phyloP scores from a whole-genome alignment of 257 asterid genomes.

The Petrea volubilis region DNA sequence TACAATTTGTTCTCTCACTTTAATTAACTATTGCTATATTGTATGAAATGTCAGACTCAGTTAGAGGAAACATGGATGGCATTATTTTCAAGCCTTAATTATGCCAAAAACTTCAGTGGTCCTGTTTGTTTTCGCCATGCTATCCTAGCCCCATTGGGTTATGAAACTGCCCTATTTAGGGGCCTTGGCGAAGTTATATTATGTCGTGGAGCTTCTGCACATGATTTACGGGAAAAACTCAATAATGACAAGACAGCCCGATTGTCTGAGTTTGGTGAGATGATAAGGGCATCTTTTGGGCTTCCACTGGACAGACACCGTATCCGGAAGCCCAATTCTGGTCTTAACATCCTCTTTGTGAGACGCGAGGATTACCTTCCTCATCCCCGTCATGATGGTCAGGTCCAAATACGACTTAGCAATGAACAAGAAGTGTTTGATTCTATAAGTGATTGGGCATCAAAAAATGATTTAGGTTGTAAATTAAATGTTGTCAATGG shows the following conservation, averaged over 20 bases:
- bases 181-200: slow-evolving; percentile 67
- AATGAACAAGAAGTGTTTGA: slow-evolving; percentile 78
- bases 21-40: slow-evolving; percentile 7
- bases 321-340: slow-evolving; percentile 25
- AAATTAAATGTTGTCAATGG: slow-evolving; percentile 71
- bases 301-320: slow-evolving; percentile 57
- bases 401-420: slow-evolving; percentile 85
- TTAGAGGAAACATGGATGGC: slow-evolving; percentile 96
- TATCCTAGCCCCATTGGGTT: slow-evolving; percentile 84
- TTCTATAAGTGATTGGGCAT: slow-evolving; percentile 59
- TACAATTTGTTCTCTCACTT: too few relatives aligned
- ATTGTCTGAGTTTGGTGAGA: slow-evolving; percentile 91
- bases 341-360: slow-evolving; percentile 76
- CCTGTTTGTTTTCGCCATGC: slow-evolving; percentile 91
- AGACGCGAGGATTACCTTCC: slow-evolving; percentile 94
- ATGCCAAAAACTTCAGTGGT: slow-evolving; percentile 71
- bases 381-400: slow-evolving; percentile 94
- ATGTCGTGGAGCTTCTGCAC: slow-evolving; percentile 77
- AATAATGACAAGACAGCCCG: slow-evolving; percentile 71
- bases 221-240: slow-evolving; percentile 68
- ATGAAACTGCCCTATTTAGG: slow-evolving; percentile 83
- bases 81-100: slow-evolving; percentile 75
- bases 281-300: slow-evolving; percentile 86
- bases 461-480: slow-evolving; percentile 49
- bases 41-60: slow-evolving; percentile 51